Evolutionary conservation across 345 rosid species (phyloP).

Genomic region (Populus simonii): DNA sequence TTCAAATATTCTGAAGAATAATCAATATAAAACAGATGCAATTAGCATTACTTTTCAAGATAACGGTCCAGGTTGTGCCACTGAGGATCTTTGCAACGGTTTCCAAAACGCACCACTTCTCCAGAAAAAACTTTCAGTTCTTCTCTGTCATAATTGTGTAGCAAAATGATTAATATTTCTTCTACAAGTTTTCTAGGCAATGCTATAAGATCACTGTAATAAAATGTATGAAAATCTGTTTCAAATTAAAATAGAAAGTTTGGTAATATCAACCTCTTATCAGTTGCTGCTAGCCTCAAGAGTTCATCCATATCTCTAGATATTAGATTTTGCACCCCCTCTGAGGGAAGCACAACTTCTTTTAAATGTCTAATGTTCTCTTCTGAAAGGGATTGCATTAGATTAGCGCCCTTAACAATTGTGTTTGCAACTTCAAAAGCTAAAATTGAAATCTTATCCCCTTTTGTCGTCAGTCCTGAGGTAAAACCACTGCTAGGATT

Average conservation of each 20-base stretch:
- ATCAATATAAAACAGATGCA: conserved; percentile 22
- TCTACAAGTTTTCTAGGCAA: not conserved
- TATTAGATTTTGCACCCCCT: conserved; percentile 79
- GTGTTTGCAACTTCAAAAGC: conserved; percentile 97
- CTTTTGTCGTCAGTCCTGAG: conserved; percentile 74
- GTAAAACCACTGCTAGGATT: conserved; percentile 63
- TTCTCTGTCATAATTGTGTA: conserved; percentile 52
- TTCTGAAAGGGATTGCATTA: conserved; percentile 82
- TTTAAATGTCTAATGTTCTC: conserved; percentile 67
- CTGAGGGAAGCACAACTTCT: conserved; percentile 82
- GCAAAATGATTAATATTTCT: conserved; percentile 3
- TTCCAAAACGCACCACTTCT: conserved; percentile 97
- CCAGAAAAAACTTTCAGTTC: conserved; percentile 80
- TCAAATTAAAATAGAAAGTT: not conserved
- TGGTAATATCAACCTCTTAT: conserved; percentile 65
- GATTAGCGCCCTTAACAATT: conserved; percentile 85
- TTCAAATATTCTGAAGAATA: not conserved
- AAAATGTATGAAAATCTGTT: not conserved
- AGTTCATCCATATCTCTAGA: conserved; percentile 83
- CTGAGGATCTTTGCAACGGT: conserved; percentile 98
- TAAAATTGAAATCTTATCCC: conserved; percentile 72
- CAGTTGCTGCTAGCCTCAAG: conserved; percentile 73
- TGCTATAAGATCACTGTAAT: not conserved
- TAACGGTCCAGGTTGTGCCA: conserved; percentile 95
- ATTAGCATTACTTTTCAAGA: conserved; percentile 69